Conservation (phyloP, 1,284 basidiomycete genomes). For the Chalciporus sp. region DNA sequence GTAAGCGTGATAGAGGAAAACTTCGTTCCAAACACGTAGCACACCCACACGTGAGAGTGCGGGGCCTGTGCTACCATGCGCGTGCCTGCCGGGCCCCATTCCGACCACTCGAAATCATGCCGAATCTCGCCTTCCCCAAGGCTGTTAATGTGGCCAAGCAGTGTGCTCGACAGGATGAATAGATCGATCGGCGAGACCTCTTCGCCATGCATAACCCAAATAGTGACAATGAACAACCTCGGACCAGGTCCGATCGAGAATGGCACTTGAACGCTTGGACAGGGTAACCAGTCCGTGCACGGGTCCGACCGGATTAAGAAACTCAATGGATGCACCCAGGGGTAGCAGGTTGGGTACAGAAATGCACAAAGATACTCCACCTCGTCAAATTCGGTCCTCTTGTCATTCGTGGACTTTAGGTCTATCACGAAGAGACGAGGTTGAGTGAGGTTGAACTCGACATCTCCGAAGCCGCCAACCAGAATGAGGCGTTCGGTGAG, state of each 20-base stretch:
- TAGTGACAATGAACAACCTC: slow-evolving; percentile 50
- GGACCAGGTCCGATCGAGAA: slow-evolving; percentile 50
- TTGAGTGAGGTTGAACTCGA: slow-evolving; percentile 9
- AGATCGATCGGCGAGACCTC: slow-evolving; percentile 39
- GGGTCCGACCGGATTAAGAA: slow-evolving; percentile 61
- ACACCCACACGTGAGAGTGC: slow-evolving; percentile 54
- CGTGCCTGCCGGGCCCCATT: slow-evolving; percentile 53
- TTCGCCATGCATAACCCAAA: slow-evolving; percentile 38
- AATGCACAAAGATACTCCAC: slow-evolving; percentile 42
- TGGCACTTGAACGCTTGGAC: slow-evolving; percentile 40
- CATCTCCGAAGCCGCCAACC: slow-evolving; percentile 29
- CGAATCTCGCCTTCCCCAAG: slow-evolving; percentile 24
- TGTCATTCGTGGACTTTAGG: slow-evolving; percentile 24
- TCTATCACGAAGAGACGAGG: slow-evolving; percentile 37
- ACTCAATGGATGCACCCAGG: slow-evolving; percentile 29
- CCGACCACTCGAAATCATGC: slow-evolving; percentile 44
- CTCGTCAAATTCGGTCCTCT: slow-evolving; percentile 32
- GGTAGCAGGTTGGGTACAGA: slow-evolving; percentile 39
- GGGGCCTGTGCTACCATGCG: slow-evolving; percentile 41
- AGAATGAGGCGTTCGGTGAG: slow-evolving; percentile 46
- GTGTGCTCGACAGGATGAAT: slow-evolving; percentile 50
- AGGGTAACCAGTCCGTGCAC: slow-evolving; percentile 46
- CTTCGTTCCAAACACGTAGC: slow-evolving; percentile 57
- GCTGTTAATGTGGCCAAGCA: slow-evolving; percentile 39
- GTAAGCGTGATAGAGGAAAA: slow-evolving; percentile 37